These are phyloP conservation scores for Aureobasidium sp. DNA, from an alignment of 2,329 filamentous ascomycete species.

Conservation along the genomic window DNA sequence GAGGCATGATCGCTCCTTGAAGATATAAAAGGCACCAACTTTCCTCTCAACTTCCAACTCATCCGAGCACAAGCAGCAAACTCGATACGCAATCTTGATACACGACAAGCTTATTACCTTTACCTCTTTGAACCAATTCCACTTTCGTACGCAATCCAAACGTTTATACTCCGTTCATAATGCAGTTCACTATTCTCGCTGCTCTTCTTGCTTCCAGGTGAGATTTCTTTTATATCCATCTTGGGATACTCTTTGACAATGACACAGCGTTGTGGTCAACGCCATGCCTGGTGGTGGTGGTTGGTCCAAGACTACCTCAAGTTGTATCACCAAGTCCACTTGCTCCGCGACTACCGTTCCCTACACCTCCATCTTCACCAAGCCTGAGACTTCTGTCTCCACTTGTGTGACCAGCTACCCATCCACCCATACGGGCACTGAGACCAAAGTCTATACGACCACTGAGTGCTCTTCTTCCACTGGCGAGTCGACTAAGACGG, in stretches of 20 bases:
- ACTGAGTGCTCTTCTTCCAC: background rate
- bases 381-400: background rate
- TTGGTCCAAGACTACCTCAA: background rate
- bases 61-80: background rate
- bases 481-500: background rate
- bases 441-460: background rate
- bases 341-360: background rate
- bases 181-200: background rate
- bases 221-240: background rate
- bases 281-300: constrained; percentile 1
- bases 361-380: background rate
- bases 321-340: constrained; percentile 10
- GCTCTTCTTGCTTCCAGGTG: constrained; percentile 8
- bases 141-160: background rate
- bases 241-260: background rate
- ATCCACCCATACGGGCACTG: background rate
- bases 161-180: background rate
- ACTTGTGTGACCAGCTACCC: constrained; percentile 8
- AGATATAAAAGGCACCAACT: background rate
- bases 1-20: background rate
- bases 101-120: background rate
- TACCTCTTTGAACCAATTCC: background rate
- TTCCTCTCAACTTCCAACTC: background rate
- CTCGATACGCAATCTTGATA: background rate
- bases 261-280: background rate